Percentiles rank a stretch among this genome's conserved stretches.
Conservation (phyloP, 257 asterid species). For the Solanum pinnatisectum region DNA sequence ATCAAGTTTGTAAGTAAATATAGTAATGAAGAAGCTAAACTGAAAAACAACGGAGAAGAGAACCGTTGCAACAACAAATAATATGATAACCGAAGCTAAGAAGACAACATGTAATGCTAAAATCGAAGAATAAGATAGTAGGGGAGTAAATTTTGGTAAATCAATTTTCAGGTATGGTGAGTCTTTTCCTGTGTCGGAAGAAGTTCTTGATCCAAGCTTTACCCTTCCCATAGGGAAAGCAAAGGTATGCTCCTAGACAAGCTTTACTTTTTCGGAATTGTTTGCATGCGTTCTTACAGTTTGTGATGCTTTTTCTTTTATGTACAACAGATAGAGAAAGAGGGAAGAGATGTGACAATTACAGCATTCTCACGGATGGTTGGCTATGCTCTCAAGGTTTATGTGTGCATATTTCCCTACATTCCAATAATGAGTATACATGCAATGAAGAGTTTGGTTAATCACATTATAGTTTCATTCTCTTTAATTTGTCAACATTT, state of each 20-base stretch:
- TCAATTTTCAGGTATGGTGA: constrained; percentile 28
- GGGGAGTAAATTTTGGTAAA: neutral
- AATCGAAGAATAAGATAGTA: neutral
- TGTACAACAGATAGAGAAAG: constrained; percentile 24
- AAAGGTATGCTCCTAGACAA: constrained; percentile 19
- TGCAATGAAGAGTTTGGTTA: too few relatives aligned
- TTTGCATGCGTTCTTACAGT: neutral
- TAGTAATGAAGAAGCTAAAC: neutral
- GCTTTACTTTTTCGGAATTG: neutral
- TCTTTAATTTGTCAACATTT: neutral
- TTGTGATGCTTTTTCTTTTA: neutral
- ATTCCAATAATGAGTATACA: neutral
- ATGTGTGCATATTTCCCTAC: neutral
- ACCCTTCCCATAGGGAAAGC: constrained; percentile 40
- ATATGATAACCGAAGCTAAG: neutral
- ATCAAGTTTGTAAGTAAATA: neutral
- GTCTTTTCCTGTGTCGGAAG: constrained; percentile 34
- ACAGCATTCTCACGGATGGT: constrained; percentile 40
- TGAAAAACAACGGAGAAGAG: neutral
- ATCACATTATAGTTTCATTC: neutral
- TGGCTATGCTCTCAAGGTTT: constrained; percentile 45
- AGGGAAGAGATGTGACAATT: constrained; percentile 37
- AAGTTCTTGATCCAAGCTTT: constrained; percentile 37
- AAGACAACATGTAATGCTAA: neutral
- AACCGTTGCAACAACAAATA: neutral